Conservation (phyloP, 768 basidiomycete genomes). For the Suillus placidus region DNA sequence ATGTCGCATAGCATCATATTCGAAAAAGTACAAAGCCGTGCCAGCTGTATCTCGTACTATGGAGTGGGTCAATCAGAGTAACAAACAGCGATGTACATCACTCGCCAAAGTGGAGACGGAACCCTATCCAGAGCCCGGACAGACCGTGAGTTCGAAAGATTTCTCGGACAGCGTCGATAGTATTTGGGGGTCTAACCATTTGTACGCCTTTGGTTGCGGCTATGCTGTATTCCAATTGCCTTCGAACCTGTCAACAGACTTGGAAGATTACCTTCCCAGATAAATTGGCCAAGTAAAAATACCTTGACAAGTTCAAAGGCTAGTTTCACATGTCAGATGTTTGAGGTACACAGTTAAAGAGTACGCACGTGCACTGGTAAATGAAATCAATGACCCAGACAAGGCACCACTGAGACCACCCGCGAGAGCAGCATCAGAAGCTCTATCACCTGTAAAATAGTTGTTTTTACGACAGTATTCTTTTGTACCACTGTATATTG, state of each 20-base stretch:
- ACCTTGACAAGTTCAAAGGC: slow-evolving; percentile 98
- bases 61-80: background rate
- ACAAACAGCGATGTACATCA: slow-evolving; percentile 10
- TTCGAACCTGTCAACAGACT: slow-evolving; percentile 61
- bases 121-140: slow-evolving; percentile 78
- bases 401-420: slow-evolving; percentile 86
- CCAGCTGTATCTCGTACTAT: slow-evolving; percentile 87
- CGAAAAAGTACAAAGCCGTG: slow-evolving; percentile 90
- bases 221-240: slow-evolving; percentile 91
- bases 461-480: slow-evolving; percentile 64
- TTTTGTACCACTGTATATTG: slow-evolving; percentile 86
- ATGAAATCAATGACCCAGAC: slow-evolving; percentile 86
- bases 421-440: slow-evolving; percentile 72
- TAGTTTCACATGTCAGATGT: slow-evolving; percentile 22
- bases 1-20: slow-evolving; percentile 92
- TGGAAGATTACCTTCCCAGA: slow-evolving; percentile 8
- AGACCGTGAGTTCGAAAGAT: slow-evolving; percentile 69
- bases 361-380: slow-evolving; percentile 84
- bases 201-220: slow-evolving; percentile 76
- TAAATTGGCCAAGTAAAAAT: slow-evolving; percentile 17
- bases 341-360: slow-evolving; percentile 18
- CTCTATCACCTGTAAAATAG: slow-evolving; percentile 57
- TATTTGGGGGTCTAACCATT: slow-evolving; percentile 77
- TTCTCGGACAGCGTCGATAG: slow-evolving; percentile 75
- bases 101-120: slow-evolving; percentile 83